These are phyloP conservation scores for Globisporangium nagaii DNA, from an alignment of 352 stramenopile genomes.

Conservation along the genomic window DNA sequence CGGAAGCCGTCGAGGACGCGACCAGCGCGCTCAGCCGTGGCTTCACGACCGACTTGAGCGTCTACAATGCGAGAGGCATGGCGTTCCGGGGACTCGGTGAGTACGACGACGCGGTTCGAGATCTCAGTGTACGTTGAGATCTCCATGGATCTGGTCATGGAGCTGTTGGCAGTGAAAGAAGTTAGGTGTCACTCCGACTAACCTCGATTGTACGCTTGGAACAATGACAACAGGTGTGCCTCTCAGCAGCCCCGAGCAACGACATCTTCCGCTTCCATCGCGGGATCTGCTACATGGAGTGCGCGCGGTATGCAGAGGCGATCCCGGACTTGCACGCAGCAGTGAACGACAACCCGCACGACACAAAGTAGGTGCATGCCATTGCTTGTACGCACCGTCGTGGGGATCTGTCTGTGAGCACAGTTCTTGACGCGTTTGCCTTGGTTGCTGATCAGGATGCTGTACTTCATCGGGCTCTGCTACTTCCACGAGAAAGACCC, in stretches of 20 bases:
- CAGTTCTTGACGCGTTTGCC: no score
- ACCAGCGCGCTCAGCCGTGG: conserved; percentile 17
- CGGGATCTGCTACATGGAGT: conserved; percentile 56
- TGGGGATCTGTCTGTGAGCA: no score
- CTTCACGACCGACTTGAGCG: conserved; percentile 29
- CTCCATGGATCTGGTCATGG: no score
- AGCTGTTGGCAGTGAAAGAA: no score
- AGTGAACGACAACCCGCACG: conserved; percentile 21
- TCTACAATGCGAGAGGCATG: conserved; percentile 53
- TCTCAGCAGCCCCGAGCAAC: conserved; percentile 32
- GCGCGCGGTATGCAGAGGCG: conserved; percentile 34
- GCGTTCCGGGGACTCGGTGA: conserved; percentile 45
- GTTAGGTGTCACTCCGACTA: not conserved
- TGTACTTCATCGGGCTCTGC: conserved; percentile 64
- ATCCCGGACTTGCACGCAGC: conserved; percentile 49
- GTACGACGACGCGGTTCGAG: conserved; percentile 44
- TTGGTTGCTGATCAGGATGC: conserved; percentile 19
- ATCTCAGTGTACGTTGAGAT: conserved; percentile 59
- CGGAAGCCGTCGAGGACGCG: conserved; percentile 39
- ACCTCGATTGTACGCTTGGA: not conserved
- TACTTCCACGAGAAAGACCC: conserved; percentile 49
- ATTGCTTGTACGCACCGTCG: no score
- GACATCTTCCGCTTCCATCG: conserved; percentile 69
- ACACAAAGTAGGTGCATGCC: conserved; percentile 23
- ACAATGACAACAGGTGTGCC: conserved; percentile 20